Conservation (phyloP, 1,284 basidiomycete genomes). For the Ustanciosporium gigantosporum region DNA sequence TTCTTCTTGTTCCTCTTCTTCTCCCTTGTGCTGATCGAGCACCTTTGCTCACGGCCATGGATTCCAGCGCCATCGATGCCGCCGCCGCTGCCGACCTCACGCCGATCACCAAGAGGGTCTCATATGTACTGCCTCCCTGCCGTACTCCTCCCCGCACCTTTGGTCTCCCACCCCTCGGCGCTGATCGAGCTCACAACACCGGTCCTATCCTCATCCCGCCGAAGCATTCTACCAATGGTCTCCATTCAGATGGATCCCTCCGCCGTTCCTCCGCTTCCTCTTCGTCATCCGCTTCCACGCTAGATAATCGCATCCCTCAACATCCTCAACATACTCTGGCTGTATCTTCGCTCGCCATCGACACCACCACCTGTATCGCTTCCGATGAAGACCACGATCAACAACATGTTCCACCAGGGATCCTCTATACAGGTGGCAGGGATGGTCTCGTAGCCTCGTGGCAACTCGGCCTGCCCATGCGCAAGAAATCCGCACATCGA, state of each 20-base stretch:
- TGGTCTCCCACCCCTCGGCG: slow-evolving; percentile 32
- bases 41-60: too few relatives aligned
- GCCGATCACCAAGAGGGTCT: slow-evolving; percentile 36
- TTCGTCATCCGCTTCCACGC: slow-evolving; percentile 1
- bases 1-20: too few relatives aligned
- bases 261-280: slow-evolving; percentile 8
- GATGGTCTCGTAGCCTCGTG: slow-evolving; percentile 90
- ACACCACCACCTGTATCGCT: slow-evolving; percentile 42
- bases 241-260: too few relatives aligned
- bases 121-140: slow-evolving; percentile 42
- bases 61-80: too few relatives aligned
- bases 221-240: neutral
- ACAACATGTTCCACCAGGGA: slow-evolving; percentile 72
- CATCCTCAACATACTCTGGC: slow-evolving; percentile 54
- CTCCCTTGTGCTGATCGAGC: too few relatives aligned
- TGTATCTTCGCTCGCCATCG: slow-evolving; percentile 53
- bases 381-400: slow-evolving; percentile 1
- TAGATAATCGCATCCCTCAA: slow-evolving; percentile 6
- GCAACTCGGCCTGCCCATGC: slow-evolving; percentile 79
- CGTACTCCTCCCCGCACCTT: slow-evolving; percentile 33
- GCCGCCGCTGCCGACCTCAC: slow-evolving; percentile 14
- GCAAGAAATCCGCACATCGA: slow-evolving; percentile 36
- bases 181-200: slow-evolving; percentile 17
- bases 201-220: slow-evolving; percentile 26
- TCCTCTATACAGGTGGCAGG: slow-evolving; percentile 87